Conservation (phyloP, 805 yeast species). For the Cyberlindnera meyerae region DNA sequence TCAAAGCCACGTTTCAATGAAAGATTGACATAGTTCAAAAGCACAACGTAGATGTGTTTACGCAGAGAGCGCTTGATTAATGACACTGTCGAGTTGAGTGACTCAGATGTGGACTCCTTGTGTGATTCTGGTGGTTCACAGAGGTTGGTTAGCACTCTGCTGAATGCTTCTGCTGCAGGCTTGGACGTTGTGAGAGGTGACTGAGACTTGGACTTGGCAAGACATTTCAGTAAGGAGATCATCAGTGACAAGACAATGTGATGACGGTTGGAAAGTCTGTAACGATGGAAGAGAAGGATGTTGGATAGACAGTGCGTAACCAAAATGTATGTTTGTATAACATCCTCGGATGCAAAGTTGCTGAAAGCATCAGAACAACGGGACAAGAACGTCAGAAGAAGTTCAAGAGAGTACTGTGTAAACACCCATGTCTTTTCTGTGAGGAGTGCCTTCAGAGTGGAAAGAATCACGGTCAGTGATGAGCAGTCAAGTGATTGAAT, state of each 20-base stretch:
- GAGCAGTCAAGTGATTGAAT: conserved; percentile 2
- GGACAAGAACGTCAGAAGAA: conserved; percentile 38
- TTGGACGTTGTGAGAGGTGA: conserved; percentile 16
- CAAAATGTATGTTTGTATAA: conserved; percentile 22
- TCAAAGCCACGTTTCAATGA: conserved; percentile 48
- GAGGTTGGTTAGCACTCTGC: conserved; percentile 55
- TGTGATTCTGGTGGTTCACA: conserved; percentile 59
- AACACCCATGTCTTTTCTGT: conserved; percentile 52
- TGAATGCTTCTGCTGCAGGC: conserved; percentile 44
- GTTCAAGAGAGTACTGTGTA: conserved; percentile 63
- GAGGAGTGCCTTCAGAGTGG: conserved; percentile 37
- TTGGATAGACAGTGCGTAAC: conserved; percentile 52
- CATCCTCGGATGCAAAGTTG: background rate
- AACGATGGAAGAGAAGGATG: conserved; percentile 63
- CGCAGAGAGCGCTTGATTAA: conserved; percentile 57
- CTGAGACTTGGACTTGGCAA: conserved; percentile 30
- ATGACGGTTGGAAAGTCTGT: conserved; percentile 64
- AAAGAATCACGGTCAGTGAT: background rate
- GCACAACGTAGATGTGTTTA: conserved; percentile 53
- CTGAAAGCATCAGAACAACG: conserved; percentile 18
- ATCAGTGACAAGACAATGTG: conserved; percentile 55
- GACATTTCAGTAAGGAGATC: conserved; percentile 44
- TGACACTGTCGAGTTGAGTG: conserved; percentile 51
- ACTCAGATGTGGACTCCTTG: conserved; percentile 28
- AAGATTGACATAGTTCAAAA: conserved; percentile 53